phyloP scores from a whole-genome alignment of 768 basidiomycete genomes.

The Boletus speciosus region DNA sequence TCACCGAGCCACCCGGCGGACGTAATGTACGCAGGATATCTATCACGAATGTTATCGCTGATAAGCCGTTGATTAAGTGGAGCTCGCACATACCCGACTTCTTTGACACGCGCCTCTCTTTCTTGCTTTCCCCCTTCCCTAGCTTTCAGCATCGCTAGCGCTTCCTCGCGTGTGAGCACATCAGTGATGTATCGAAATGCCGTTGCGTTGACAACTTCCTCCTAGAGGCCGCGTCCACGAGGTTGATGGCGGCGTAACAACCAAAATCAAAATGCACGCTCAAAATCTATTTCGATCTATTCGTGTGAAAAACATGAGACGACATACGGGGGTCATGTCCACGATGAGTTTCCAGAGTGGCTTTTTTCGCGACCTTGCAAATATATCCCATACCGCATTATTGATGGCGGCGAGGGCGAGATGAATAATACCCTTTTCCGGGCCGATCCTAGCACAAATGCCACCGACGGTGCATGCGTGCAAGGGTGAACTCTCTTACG shows the following conservation, averaged over 20 bases:
- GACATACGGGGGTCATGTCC: conserved; percentile 73
- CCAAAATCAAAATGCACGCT: neutral
- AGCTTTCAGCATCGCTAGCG: conserved; percentile 71
- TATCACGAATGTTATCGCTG: conserved; percentile 23
- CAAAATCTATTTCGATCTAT: neutral
- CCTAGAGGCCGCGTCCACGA: conserved; percentile 37
- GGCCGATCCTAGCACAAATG: conserved; percentile 61
- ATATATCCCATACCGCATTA: conserved; percentile 93
- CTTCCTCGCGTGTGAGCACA: conserved; percentile 86
- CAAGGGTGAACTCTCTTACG: neutral
- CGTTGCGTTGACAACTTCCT: conserved; percentile 69
- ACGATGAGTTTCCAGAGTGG: conserved; percentile 90
- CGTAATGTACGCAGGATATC: conserved; percentile 90
- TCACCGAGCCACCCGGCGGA: conserved; percentile 84
- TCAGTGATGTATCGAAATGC: conserved; percentile 92
- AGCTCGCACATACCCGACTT: conserved; percentile 48
- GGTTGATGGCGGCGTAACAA: neutral
- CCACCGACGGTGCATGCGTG: neutral
- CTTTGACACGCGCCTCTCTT: conserved; percentile 67
- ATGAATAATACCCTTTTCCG: conserved; percentile 91
- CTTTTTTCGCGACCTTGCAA: conserved; percentile 70
- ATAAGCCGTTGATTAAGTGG: neutral
- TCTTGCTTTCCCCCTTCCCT: conserved; percentile 72
- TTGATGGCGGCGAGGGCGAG: conserved; percentile 84
- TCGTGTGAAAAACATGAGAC: conserved; percentile 6